Conservation (phyloP, 2,329 filamentous ascomycete genomes). For the Penicillium sp. region DNA sequence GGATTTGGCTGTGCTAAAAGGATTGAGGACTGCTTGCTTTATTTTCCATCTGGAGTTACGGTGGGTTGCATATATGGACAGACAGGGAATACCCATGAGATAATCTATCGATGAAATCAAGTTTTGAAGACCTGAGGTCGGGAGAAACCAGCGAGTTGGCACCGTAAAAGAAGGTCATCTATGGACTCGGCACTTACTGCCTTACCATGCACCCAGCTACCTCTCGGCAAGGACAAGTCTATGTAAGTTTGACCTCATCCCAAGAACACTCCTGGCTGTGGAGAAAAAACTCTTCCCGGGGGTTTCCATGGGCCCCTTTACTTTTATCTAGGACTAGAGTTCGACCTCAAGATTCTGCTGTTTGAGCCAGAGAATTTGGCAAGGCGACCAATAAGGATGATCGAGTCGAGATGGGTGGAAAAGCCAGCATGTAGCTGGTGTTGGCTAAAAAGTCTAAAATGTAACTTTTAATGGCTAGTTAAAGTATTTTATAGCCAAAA, state of each 20-base stretch:
- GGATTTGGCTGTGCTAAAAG: background rate
- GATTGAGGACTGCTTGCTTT: background rate
- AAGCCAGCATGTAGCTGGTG: background rate
- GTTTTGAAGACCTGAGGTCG: background rate
- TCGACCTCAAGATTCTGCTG: background rate
- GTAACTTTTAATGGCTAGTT: background rate
- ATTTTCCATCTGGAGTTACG: conserved; percentile 7
- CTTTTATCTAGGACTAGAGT: background rate
- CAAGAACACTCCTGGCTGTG: background rate
- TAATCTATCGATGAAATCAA: conserved; percentile 5
- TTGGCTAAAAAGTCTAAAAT: background rate
- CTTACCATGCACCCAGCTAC: background rate
- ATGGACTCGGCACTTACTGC: background rate
- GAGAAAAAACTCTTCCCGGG: background rate
- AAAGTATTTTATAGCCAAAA: conserved; percentile 1
- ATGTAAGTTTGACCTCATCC: background rate
- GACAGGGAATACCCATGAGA: conserved; percentile 13
- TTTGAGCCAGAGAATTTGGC: background rate
- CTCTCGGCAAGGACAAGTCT: background rate
- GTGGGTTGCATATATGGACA: background rate
- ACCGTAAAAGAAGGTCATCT: background rate
- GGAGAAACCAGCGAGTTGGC: background rate
- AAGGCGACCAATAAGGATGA: background rate
- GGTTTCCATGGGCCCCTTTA: background rate
- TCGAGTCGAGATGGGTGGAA: background rate